Base-by-base conservation (phyloP, 345 rosid genomes). In the Mangifera indica region DNA sequence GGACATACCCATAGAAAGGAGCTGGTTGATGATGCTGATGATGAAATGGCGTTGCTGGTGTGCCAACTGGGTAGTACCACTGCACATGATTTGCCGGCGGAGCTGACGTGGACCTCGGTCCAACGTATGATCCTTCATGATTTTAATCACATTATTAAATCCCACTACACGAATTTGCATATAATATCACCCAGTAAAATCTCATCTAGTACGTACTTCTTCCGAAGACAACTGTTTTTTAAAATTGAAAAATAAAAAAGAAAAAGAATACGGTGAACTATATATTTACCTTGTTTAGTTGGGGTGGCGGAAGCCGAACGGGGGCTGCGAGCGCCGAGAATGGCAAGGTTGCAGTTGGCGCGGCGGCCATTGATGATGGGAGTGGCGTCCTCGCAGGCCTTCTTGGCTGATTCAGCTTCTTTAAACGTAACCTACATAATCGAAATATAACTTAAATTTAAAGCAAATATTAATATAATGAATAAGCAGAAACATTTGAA, bases 281-380 rank as follows among this genome's bases (percentile, higher is more conserved):
- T n/a, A n/a, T n/a, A n/a, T n/a, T n/a, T n/a, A 87, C 96, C 96
- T n/a, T 87, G 96, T 63, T 78, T 86, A 24, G 84, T 87, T 53
- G 87, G 77, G 68, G 81, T 72, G n/a, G 71, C 24, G 10, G 90
- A 32, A 49, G 86, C 73, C 13, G 93, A 82, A 85, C 84, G 85
- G 20, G 87, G 89, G 76, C 87, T 84, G 69, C 96, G 97, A 4
- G 93, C 96, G 34, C 99, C 99, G 7, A 95, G 98, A 0, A 93
- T 92, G 32, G 98, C 98, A 44, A 92, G 86, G 66, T 95, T 95
- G 77, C 99, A 95, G 82, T 95, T 95, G 63, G 97, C 99, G 0
- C 98, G 90, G 66, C 99, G 98, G 66, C 93, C 96, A 63, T 87
- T 92, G 81, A 95, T 95, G 80, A 88, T 65, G 18, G 99, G 99